Evolutionary conservation across 2,329 filamentous ascomycete genomes (phyloP).

Genomic region (Didymella segeticola): DNA sequence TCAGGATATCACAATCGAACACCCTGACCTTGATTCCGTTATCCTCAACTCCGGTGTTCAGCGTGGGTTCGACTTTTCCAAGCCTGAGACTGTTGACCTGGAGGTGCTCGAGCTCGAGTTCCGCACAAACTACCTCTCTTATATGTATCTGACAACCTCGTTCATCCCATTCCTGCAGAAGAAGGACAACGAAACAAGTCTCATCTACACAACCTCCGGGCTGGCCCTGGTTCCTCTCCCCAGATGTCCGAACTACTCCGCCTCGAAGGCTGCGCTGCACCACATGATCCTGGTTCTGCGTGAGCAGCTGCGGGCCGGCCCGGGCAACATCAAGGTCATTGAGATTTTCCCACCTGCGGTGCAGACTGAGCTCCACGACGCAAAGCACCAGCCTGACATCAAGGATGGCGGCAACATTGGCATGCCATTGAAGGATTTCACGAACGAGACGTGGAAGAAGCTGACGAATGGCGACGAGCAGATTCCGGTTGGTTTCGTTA

Average conservation of each 20-base stretch:
- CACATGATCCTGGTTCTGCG: conserved; percentile 61
- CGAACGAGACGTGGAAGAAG: conserved; percentile 56
- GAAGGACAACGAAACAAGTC: conserved; percentile 50
- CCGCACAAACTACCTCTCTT: conserved; percentile 59
- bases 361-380: conserved; percentile 64
- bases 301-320: conserved; percentile 56
- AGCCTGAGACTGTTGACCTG: conserved; percentile 57
- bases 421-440: conserved; percentile 62
- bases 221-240: conserved; percentile 59
- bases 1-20: conserved; percentile 49
- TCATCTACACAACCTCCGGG: conserved; percentile 59
- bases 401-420: conserved; percentile 58
- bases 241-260: conserved; percentile 60
- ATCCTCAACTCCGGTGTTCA: conserved; percentile 63
- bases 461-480: conserved; percentile 59
- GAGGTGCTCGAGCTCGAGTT: conserved; percentile 54
- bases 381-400: conserved; percentile 62
- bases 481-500: conserved; percentile 57
- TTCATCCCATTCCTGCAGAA: conserved; percentile 59
- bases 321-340: conserved; percentile 59
- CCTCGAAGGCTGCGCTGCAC: conserved; percentile 63
- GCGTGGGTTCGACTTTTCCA: conserved; percentile 57
- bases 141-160: conserved; percentile 57
- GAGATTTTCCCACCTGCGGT: conserved; percentile 64
- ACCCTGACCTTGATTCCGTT: conserved; percentile 61